Evolutionary conservation across 2,329 filamentous ascomycete genomes (phyloP), one percentile per base, ranked within the genome.

Genomic region (Fusarium tricinctum): DNA sequence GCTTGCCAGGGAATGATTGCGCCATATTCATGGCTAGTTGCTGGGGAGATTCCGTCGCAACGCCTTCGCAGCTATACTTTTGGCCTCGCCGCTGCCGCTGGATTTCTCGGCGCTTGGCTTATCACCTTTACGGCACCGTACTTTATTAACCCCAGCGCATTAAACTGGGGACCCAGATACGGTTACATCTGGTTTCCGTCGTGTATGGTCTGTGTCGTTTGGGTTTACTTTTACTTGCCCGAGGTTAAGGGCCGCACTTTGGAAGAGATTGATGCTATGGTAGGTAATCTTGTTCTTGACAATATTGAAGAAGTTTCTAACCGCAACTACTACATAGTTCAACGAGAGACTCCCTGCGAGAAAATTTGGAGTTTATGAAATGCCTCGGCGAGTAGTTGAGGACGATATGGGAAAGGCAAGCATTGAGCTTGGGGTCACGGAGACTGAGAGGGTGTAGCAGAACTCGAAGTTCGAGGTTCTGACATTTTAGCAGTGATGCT

Each of bases 141-240:
- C 22, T 73, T 73, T 9, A 73, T 73, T 3, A 73, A 73, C 14
- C 70, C 70, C 2, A 68, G 60, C 2, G 59, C 70, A 2, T 26
- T 73, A 10, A 71, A 73, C 13, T 73, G 70, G 70, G 70, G 70
- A 0, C 70, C 70, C 10, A 47, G 70, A 67, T 72, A 72, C 5
- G 70, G 70, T 5, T 72, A 65, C 2, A 72, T 72, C 5, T 72
- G 70, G 70, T 72, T 73, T 3, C 70, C 70, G 2, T 69, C 70
- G 2, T 72, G 68, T 5, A 60, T 73, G 12, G n/a, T 72, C 2
- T 56, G 61, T 1, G 65, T 66, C 7, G 51, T 44, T 14, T 72
- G 70, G 70, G 70, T 73, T 0, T 73, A 58, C 32, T 73, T 72
- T 19, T 73, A 39, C 14, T 15, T 63, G 2, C 70, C 70, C 3